Conservation (phyloP, 2,329 filamentous ascomycete species). For the Chrysoporthe puriensis region DNA sequence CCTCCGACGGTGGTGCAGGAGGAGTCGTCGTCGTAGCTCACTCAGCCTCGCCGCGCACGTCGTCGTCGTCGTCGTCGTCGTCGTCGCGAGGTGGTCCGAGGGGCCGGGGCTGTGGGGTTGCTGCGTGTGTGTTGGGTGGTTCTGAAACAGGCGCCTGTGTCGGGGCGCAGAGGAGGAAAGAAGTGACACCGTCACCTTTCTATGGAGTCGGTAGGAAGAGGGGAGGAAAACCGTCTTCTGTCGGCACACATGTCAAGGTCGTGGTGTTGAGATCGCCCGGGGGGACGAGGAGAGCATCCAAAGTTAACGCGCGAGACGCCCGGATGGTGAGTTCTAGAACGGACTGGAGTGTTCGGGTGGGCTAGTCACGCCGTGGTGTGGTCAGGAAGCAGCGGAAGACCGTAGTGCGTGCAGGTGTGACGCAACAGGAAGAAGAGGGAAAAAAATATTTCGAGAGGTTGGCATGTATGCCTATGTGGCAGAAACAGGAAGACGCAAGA, state of each 20-base stretch:
- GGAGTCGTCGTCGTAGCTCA: too few species aligned
- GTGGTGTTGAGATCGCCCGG: constrained; percentile 34
- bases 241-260: constrained; percentile 60
- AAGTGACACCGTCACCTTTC: constrained; percentile 61
- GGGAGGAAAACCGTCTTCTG: constrained; percentile 57
- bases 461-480: constrained; percentile 33
- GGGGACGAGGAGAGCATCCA: constrained; percentile 37
- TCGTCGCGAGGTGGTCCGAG: background rate
- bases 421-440: too few species aligned
- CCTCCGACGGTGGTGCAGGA: constrained; percentile 33
- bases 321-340: constrained; percentile 43
- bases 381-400: constrained; percentile 13
- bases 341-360: constrained; percentile 42
- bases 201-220: constrained; percentile 64
- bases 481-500: constrained; percentile 26
- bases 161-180: constrained; percentile 50
- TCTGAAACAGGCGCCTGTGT: constrained; percentile 46
- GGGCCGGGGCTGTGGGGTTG: background rate
- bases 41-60: constrained; percentile 22
- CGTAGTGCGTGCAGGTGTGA: constrained; percentile 29
- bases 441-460: constrained; percentile 18
- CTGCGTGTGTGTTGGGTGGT: background rate
- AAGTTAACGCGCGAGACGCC: constrained; percentile 43
- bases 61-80: background rate
- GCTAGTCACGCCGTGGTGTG: constrained; percentile 37